A percentile compares a stretch with the other conserved stretches of the same genome.
Conservation (phyloP, 306 rosid species). For the Sicyos edulis region DNA sequence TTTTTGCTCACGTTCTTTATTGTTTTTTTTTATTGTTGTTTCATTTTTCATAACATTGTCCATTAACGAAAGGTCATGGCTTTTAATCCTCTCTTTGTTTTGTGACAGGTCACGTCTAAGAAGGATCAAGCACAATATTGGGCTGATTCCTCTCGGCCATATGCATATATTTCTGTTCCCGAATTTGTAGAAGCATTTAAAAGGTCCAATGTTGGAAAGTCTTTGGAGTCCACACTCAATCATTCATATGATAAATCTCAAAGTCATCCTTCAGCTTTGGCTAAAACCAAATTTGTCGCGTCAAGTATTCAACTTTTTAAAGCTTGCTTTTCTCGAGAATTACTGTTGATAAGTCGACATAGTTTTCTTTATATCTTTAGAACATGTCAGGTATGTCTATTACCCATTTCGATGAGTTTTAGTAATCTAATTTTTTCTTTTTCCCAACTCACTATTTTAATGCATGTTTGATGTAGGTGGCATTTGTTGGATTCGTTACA, state of each 20-base stretch:
- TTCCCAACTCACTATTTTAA: neutral
- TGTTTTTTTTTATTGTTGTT: no score
- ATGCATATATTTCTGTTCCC: conserved; percentile 45
- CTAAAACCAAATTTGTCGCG: conserved; percentile 46
- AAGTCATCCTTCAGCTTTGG: conserved; percentile 55
- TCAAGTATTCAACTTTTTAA: conserved; percentile 49
- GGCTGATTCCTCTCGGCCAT: conserved; percentile 68
- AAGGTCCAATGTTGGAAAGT: conserved; percentile 50
- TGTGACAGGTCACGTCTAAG: conserved; percentile 67
- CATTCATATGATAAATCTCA: conserved; percentile 47
- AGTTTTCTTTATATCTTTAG: conserved; percentile 75
- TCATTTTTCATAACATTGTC: no score
- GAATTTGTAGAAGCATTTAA: conserved; percentile 66
- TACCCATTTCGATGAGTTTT: neutral
- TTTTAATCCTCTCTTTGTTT: neutral
- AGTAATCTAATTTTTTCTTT: neutral
- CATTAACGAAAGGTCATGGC: no score
- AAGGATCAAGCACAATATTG: conserved; percentile 91
- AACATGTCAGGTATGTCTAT: conserved; percentile 62
- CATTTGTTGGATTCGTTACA: conserved; percentile 71
- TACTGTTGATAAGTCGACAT: conserved; percentile 51
- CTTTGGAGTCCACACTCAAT: conserved; percentile 37
- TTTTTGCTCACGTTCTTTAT: no score
- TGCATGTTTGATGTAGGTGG: conserved; percentile 49
- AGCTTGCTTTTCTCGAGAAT: conserved; percentile 66